Evolutionary conservation across 345 rosid genomes (phyloP), one percentile per base, ranked within the genome.

Genomic region (Moricandia moricandioides): DNA sequence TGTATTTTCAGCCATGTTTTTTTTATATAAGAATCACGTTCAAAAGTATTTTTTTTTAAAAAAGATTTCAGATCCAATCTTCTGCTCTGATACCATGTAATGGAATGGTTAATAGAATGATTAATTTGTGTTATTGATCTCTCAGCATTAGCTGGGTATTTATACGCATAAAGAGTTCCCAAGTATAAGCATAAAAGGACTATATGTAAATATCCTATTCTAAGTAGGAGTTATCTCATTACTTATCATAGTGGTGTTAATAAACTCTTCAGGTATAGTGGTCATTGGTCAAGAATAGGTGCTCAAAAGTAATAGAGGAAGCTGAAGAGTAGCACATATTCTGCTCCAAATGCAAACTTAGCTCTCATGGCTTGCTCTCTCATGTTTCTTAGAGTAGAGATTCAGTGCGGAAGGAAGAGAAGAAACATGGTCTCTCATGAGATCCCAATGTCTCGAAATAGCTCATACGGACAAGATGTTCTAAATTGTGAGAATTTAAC

Each of bases 401-500:
- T 37, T 78, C 72, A 0, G 71, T 78, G 81, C 77, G 81, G 39
- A 78, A 71, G 7, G 81, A 71, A 1, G 81, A 78, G 17, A 78
- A 51, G 27, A 8, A 82, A 90, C 37, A 72, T 68, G 67, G 75
- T 82, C 17, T 82, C 90, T 13, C 97, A 91, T 70, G 96, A 84
- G 52, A 73, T 82, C 13, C 88, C 90, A 11, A 82, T 84, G 52
- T 74, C 92, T 13, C 84, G 86, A 12, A 85, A 86, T 31, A 85
- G 98, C 80, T 79, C 97, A 27, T 91, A 71, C 27, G 87, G 90
- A 31, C 97, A 94, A 80, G 96, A 96, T 34, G 85, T 94, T 56
- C 62, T 90, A 11, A 94, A 94, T 73, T 97, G 97, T 94, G 59
- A 77, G 85, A 14, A 12, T 12, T 62, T 24, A 6, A 8, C 11